A percentile compares a stretch with the other conserved stretches of the same genome.
Evolutionary conservation across 2,329 filamentous ascomycete genomes (phyloP).

Genomic region (Nemania sp.): DNA sequence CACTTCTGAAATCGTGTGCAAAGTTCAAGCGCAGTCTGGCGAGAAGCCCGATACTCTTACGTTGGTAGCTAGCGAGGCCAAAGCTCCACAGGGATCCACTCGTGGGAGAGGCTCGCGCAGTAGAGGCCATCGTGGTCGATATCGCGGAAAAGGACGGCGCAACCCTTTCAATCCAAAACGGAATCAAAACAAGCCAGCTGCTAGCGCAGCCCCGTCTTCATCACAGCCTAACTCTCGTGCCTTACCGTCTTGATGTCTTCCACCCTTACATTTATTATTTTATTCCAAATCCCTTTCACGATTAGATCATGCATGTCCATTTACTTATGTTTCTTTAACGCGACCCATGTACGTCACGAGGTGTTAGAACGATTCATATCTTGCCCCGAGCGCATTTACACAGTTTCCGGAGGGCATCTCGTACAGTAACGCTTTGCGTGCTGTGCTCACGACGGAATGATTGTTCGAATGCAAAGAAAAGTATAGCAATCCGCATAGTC

Average conservation of each 20-base stretch:
- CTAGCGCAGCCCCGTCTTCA: background rate
- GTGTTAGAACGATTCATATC: slow-evolving; percentile 11
- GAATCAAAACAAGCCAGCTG: slow-evolving; percentile 31
- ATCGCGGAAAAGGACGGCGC: slow-evolving; percentile 46
- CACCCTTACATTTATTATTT: slow-evolving; percentile 5
- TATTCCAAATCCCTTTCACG: background rate
- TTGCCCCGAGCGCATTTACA: background rate
- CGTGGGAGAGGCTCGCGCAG: slow-evolving; percentile 44
- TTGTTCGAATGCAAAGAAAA: slow-evolving; percentile 20
- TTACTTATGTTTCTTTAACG: slow-evolving; percentile 19
- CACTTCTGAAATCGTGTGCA: background rate
- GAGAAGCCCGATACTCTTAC: slow-evolving; percentile 21
- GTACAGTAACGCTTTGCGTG: slow-evolving; percentile 24
- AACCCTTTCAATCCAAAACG: slow-evolving; percentile 40
- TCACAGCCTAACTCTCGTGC: slow-evolving; percentile 5
- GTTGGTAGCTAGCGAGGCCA: slow-evolving; percentile 21
- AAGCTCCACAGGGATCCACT: slow-evolving; percentile 30
- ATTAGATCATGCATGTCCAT: slow-evolving; percentile 20
- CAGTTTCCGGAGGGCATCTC: slow-evolving; percentile 17
- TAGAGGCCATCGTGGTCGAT: slow-evolving; percentile 43
- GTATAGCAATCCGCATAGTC: slow-evolving; percentile 27
- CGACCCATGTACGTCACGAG: slow-evolving; percentile 19
- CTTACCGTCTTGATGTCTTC: slow-evolving; percentile 6
- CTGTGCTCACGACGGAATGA: slow-evolving; percentile 26
- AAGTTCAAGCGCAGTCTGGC: slow-evolving; percentile 9